phyloP scores from a whole-genome alignment of 2,329 filamentous ascomycete genomes.

The Penicillium palitans region DNA sequence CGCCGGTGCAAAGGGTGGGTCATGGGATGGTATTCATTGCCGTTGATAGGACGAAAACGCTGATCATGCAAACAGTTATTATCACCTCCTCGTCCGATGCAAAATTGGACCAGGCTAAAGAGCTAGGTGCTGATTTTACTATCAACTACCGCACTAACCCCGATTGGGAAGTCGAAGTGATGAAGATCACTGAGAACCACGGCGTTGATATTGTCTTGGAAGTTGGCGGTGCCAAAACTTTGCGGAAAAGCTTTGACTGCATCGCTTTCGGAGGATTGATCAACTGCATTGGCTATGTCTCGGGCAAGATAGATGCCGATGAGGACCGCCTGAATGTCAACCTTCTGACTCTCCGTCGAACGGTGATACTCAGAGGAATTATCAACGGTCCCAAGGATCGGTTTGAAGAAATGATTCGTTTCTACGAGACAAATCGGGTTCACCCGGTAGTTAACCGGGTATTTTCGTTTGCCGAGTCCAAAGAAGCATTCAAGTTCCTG shows the following conservation, averaged over 20 bases:
- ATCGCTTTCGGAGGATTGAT: slow-evolving; percentile 50
- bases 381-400: slow-evolving; percentile 62
- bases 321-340: slow-evolving; percentile 62
- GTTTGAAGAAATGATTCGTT: slow-evolving; percentile 43
- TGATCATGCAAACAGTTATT: slow-evolving; percentile 42
- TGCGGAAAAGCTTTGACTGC: slow-evolving; percentile 51
- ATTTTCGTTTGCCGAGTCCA: slow-evolving; percentile 54
- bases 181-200: slow-evolving; percentile 44
- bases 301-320: slow-evolving; percentile 56
- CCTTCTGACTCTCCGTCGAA: slow-evolving; percentile 53
- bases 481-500: slow-evolving; percentile 56
- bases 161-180: slow-evolving; percentile 50
- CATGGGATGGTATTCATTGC: neutral
- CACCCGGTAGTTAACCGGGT: slow-evolving; percentile 54
- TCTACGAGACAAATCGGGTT: slow-evolving; percentile 37
- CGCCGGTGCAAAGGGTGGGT: slow-evolving; percentile 44
- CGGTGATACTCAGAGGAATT: slow-evolving; percentile 58
- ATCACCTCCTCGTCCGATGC: slow-evolving; percentile 54
- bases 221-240: slow-evolving; percentile 52
- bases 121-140: slow-evolving; percentile 50
- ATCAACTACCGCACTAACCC: slow-evolving; percentile 54
- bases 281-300: slow-evolving; percentile 50
- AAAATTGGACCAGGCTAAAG: slow-evolving; percentile 52
- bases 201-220: slow-evolving; percentile 56
- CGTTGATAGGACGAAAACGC: neutral